Percentiles rank a stretch among this genome's conserved stretches.
These are phyloP conservation scores for Pleurotus cornucopiae DNA, from an alignment of 768 basidiomycete species.

Conservation along the genomic window DNA sequence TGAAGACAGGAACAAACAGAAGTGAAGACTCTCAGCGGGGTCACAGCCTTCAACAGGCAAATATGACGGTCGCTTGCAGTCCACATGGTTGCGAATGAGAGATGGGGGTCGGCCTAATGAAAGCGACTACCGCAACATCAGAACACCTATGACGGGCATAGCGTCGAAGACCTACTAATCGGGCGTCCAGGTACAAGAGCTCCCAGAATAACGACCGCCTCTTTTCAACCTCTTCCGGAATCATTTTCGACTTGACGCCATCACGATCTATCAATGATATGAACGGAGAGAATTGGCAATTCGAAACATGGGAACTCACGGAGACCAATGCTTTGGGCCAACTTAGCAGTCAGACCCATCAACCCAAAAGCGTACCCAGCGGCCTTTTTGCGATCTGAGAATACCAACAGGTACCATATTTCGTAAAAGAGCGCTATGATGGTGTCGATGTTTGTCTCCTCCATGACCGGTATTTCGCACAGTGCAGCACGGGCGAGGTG, in stretches of 20 bases:
- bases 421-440: slow-evolving; percentile 50
- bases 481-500: slow-evolving; percentile 54
- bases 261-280: slow-evolving; percentile 48
- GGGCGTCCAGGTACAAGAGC: slow-evolving; percentile 59
- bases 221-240: slow-evolving; percentile 67
- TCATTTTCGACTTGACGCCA: slow-evolving; percentile 58
- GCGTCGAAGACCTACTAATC: slow-evolving; percentile 40
- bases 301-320: slow-evolving; percentile 33
- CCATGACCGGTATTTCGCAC: slow-evolving; percentile 62
- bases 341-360: slow-evolving; percentile 54
- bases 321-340: slow-evolving; percentile 62
- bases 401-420: slow-evolving; percentile 65
- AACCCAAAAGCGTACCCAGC: slow-evolving; percentile 53
- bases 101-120: slow-evolving; percentile 69
- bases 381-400: slow-evolving; percentile 66
- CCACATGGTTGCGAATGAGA: slow-evolving; percentile 55
- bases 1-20: slow-evolving; percentile 28
- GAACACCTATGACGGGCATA: slow-evolving; percentile 7
- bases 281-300: slow-evolving; percentile 10
- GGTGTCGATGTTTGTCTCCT: slow-evolving; percentile 63
- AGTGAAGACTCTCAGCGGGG: slow-evolving; percentile 33
- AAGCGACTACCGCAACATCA: slow-evolving; percentile 37
- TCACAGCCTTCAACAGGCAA: slow-evolving; percentile 32
- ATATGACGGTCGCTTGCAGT: slow-evolving; percentile 49
- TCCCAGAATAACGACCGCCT: slow-evolving; percentile 70